A percentile compares a stretch with the other conserved stretches of the same genome.
These are phyloP conservation scores for Ligustrum vulgare DNA, from an alignment of 257 asterid species.

Conservation along the genomic window DNA sequence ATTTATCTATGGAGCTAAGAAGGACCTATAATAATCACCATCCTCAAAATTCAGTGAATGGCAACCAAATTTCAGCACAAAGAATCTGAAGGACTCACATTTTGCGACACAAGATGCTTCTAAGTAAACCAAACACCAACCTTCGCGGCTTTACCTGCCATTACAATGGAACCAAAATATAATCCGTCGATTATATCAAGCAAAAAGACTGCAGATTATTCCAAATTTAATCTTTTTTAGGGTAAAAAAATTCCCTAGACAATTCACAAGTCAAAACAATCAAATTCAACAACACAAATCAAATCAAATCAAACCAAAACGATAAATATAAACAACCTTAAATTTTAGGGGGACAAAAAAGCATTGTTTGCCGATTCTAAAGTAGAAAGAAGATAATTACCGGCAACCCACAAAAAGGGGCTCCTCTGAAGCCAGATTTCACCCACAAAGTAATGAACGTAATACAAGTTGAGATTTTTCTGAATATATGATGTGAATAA, in stretches of 20 bases:
- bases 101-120: background rate
- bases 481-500: too few species aligned
- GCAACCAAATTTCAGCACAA: background rate
- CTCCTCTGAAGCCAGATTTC: background rate
- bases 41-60: constrained; percentile 1
- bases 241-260: background rate
- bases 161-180: background rate
- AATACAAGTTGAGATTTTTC: background rate
- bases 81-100: constrained; percentile 2
- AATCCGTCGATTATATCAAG: background rate
- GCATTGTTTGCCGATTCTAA: background rate
- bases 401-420: background rate
- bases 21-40: constrained; percentile 17
- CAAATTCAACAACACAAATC: constrained; percentile 18
- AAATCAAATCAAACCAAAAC: background rate
- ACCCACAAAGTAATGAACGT: background rate
- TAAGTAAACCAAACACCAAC: background rate
- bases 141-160: background rate
- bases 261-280: constrained; percentile 22
- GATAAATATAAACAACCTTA: background rate
- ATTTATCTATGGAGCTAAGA: background rate
- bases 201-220: background rate
- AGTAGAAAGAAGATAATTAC: background rate
- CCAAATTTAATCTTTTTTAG: background rate
- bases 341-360: background rate